Percentiles rank a stretch among this genome's conserved stretches.
These are phyloP conservation scores for Pezicula carpinea DNA, from an alignment of 2,329 filamentous ascomycete genomes.

Conservation along the genomic window DNA sequence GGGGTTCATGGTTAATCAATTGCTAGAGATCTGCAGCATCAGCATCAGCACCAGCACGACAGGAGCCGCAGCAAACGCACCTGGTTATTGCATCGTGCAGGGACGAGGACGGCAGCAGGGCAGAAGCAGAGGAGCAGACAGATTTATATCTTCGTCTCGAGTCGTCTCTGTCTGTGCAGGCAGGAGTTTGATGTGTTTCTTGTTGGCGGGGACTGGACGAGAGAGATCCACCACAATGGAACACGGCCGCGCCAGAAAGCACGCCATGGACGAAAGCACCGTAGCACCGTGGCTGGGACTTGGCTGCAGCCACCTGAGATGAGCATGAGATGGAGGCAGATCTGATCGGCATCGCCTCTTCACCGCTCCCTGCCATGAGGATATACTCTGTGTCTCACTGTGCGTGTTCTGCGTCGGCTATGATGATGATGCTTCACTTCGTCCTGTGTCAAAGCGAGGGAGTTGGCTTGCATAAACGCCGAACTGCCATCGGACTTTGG, in stretches of 20 bases:
- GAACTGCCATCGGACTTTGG: too few species aligned
- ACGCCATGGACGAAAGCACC: too few species aligned
- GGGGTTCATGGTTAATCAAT: conserved; percentile 31
- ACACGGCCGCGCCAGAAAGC: not conserved
- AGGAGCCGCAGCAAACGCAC: not conserved
- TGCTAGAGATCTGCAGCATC: not conserved
- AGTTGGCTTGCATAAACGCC: too few species aligned
- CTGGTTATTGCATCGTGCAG: not conserved
- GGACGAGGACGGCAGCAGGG: not conserved
- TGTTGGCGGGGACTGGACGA: not conserved
- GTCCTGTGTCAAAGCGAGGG: too few species aligned
- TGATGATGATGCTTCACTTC: too few species aligned
- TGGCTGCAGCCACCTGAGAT: not conserved
- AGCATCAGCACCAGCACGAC: not conserved
- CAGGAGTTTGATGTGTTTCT: not conserved
- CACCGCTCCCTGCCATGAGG: too few species aligned
- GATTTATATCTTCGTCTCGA: not conserved
- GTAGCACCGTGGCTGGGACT: not conserved
- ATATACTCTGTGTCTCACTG: too few species aligned
- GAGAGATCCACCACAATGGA: not conserved
- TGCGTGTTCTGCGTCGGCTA: too few species aligned
- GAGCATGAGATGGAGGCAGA: too few species aligned
- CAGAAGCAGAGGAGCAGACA: not conserved
- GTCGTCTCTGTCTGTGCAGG: too few species aligned
- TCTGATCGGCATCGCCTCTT: too few species aligned